Evolutionary conservation across 2,329 filamentous ascomycete species (phyloP).

Genomic region (Colletotrichum spaethianum): DNA sequence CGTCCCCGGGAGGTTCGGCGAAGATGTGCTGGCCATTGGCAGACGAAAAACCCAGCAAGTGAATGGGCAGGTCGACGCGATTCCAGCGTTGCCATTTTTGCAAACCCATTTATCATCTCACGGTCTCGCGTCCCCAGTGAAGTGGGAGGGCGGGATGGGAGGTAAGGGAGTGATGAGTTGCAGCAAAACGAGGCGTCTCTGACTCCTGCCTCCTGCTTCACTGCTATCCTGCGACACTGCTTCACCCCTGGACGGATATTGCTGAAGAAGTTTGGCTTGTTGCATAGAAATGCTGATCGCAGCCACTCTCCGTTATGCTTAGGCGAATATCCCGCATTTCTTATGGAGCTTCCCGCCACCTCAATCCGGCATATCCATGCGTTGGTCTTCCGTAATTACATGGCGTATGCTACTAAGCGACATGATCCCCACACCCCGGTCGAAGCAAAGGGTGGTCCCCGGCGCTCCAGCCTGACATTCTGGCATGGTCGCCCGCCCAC

Average conservation of each 20-base stretch:
- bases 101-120: slow-evolving; percentile 16
- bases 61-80: slow-evolving; percentile 21
- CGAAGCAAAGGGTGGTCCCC: slow-evolving; percentile 26
- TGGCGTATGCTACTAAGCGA: slow-evolving; percentile 8
- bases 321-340: slow-evolving; percentile 27
- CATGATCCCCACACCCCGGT: not conserved
- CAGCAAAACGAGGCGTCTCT: slow-evolving; percentile 11
- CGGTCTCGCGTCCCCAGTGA: not conserved
- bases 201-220: slow-evolving; percentile 23
- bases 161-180: not conserved
- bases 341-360: slow-evolving; percentile 28
- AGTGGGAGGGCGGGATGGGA: not conserved
- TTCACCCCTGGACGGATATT: slow-evolving; percentile 31
- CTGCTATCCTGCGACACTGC: slow-evolving; percentile 21
- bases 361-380: slow-evolving; percentile 37
- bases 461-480: slow-evolving; percentile 21
- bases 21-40: slow-evolving; percentile 39
- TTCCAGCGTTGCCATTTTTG: slow-evolving; percentile 27
- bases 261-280: slow-evolving; percentile 39
- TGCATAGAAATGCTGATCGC: slow-evolving; percentile 34
- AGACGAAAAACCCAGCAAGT: not conserved
- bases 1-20: slow-evolving; percentile 22
- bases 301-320: not conserved
- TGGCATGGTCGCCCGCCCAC: slow-evolving; percentile 35
- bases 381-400: not conserved